phyloP scores from a whole-genome alignment of 2,329 filamentous ascomycete genomes.

The Fusarium buxicola region DNA sequence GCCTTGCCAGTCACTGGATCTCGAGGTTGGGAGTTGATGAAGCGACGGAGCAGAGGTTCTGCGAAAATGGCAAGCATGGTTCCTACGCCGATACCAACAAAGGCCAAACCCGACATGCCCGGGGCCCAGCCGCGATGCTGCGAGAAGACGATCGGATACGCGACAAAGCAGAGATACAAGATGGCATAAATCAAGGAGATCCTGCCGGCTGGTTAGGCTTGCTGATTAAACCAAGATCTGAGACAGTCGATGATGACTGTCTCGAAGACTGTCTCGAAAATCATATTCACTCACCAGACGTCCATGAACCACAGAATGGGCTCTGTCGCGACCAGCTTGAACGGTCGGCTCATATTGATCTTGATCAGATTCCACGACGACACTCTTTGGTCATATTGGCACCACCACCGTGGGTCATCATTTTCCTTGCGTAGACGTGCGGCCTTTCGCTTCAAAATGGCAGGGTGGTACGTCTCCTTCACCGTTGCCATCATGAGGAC shows the following conservation, averaged over 20 bases:
- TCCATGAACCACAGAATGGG: constrained; percentile 82
- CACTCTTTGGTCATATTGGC: constrained; percentile 79
- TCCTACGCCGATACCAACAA: constrained; percentile 76
- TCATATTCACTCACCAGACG: constrained; percentile 62
- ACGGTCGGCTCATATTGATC: constrained; percentile 80
- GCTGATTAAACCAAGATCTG: neutral
- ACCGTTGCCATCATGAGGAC: constrained; percentile 69
- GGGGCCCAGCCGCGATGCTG: constrained; percentile 80
- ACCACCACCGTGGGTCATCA: constrained; percentile 80
- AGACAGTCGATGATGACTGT: neutral
- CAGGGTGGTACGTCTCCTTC: constrained; percentile 82
- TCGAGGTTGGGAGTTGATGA: constrained; percentile 81
- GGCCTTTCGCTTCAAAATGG: constrained; percentile 75
- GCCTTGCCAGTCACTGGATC: constrained; percentile 81
- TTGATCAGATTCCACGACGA: constrained; percentile 76
- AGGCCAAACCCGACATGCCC: constrained; percentile 80
- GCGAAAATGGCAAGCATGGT: constrained; percentile 69
- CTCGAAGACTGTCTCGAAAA: neutral
- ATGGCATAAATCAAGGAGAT: constrained; percentile 89
- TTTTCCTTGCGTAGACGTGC: constrained; percentile 73
- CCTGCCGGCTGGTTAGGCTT: constrained; percentile 53
- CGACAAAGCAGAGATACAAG: constrained; percentile 89
- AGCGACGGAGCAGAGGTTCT: constrained; percentile 78
- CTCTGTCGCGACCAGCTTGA: constrained; percentile 81
- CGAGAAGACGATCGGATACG: constrained; percentile 86